phyloP scores from a whole-genome alignment of 225 moss, liverwort and hornwort species.

The Polytrichum formosum region DNA sequence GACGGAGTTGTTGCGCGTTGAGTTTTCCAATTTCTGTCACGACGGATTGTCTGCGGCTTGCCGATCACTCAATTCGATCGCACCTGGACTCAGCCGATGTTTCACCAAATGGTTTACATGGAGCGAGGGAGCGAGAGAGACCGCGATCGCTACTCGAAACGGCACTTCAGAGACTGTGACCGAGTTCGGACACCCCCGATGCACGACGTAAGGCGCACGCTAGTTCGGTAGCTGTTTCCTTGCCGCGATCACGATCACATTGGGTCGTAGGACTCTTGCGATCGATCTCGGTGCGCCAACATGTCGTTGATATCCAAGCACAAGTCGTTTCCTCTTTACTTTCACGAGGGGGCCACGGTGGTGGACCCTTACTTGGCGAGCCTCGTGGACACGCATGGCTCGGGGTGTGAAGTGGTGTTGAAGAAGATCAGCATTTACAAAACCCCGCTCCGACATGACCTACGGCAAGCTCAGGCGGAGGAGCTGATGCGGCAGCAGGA shows the following conservation, averaged over 20 bases:
- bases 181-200: neutral
- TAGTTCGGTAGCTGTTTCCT: too few species aligned
- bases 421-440: conserved; percentile 2
- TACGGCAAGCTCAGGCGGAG: conserved; percentile 1
- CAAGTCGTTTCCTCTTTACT: neutral
- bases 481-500: neutral
- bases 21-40: neutral
- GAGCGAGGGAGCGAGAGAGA: neutral
- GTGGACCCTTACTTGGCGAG: conserved; percentile 1
- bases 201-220: too few species aligned
- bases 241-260: too few species aligned
- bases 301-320: neutral
- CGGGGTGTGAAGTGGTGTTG: neutral
- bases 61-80: neutral
- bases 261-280: neutral
- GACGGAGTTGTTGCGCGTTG: too few species aligned
- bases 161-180: neutral
- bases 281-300: neutral
- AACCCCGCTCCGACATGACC: conserved; percentile 2
- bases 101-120: neutral
- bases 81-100: neutral
- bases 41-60: neutral
- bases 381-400: neutral
- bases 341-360: neutral
- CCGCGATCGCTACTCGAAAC: neutral